These are phyloP conservation scores for Coemansia furcata DNA, from an alignment of 192 early-diverging fungal species.

Conservation along the genomic window DNA sequence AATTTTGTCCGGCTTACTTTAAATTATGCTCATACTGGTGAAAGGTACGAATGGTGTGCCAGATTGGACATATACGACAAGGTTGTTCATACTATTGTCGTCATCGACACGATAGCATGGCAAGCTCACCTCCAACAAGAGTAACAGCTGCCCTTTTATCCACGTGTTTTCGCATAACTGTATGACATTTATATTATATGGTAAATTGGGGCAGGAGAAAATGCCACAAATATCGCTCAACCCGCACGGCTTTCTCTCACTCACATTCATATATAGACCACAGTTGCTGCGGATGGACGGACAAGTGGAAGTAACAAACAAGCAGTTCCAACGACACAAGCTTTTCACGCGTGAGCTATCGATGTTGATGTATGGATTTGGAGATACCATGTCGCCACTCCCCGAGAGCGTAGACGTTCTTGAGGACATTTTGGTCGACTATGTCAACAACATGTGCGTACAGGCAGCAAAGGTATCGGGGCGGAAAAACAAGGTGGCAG, in stretches of 20 bases:
- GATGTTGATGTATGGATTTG: conserved; percentile 49
- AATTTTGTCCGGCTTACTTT: no score
- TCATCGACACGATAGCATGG: background rate
- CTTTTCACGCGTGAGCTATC: conserved; percentile 47
- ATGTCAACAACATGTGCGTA: conserved; percentile 42
- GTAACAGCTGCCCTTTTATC: background rate
- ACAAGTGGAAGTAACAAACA: conserved; percentile 40
- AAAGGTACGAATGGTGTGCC: background rate
- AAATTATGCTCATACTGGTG: background rate
- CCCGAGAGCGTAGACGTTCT: conserved; percentile 48
- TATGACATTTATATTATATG: background rate
- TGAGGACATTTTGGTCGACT: conserved; percentile 52
- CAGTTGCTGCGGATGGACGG: conserved; percentile 25
- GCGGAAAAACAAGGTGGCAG: conserved; percentile 22
- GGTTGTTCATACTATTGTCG: background rate
- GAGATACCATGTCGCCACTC: conserved; percentile 28
- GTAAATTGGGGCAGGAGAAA: background rate
- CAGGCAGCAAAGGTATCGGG: conserved; percentile 41
- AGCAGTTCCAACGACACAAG: conserved; percentile 46
- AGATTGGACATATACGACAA: background rate
- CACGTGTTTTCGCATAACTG: background rate
- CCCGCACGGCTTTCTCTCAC: background rate
- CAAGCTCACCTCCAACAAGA: background rate
- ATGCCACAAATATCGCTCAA: background rate
- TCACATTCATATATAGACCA: background rate